Conservation (phyloP, 1,284 basidiomycete genomes). For the Polyporus tsugae region DNA sequence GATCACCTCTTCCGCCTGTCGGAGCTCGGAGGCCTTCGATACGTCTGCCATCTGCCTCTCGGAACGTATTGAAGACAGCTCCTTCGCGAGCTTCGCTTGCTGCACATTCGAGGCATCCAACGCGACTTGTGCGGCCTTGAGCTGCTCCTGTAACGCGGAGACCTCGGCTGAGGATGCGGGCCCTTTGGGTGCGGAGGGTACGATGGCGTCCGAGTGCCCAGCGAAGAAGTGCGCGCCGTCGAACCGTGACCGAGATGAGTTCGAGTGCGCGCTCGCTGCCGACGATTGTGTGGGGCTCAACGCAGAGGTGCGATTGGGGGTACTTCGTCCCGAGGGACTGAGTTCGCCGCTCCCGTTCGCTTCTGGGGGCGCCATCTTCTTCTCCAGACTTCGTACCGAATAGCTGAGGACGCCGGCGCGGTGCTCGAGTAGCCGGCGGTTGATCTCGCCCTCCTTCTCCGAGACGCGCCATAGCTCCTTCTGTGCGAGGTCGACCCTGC, state of each 20-base stretch:
- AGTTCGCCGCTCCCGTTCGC: slow-evolving; percentile 39
- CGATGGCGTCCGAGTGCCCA: slow-evolving; percentile 71
- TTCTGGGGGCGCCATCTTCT: slow-evolving; percentile 51
- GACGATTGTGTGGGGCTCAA: slow-evolving; percentile 61
- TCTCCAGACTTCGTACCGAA: slow-evolving; percentile 74
- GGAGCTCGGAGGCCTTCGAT: slow-evolving; percentile 67
- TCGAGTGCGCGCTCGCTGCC: slow-evolving; percentile 48
- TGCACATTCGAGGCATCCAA: slow-evolving; percentile 65
- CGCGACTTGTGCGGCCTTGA: slow-evolving; percentile 64
- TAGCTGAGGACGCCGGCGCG: slow-evolving; percentile 79
- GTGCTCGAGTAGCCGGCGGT: slow-evolving; percentile 74
- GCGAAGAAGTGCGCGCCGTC: slow-evolving; percentile 86
- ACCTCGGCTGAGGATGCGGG: slow-evolving; percentile 48
- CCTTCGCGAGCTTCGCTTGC: slow-evolving; percentile 66
- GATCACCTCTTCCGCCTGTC: slow-evolving; percentile 70
- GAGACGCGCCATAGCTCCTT: slow-evolving; percentile 73
- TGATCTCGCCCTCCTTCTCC: slow-evolving; percentile 66
- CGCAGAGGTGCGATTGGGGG: slow-evolving; percentile 57
- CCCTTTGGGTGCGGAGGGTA: slow-evolving; percentile 51
- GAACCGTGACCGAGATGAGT: slow-evolving; percentile 60
- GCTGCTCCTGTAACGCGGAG: slow-evolving; percentile 49
- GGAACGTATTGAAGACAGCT: slow-evolving; percentile 62
- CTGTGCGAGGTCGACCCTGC: slow-evolving; percentile 72
- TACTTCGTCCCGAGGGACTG: slow-evolving; percentile 59
- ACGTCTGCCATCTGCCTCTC: slow-evolving; percentile 75